These are phyloP conservation scores for Chaetomiaceae sp. DNA, from an alignment of 2,329 filamentous ascomycete genomes.

Conservation along the genomic window DNA sequence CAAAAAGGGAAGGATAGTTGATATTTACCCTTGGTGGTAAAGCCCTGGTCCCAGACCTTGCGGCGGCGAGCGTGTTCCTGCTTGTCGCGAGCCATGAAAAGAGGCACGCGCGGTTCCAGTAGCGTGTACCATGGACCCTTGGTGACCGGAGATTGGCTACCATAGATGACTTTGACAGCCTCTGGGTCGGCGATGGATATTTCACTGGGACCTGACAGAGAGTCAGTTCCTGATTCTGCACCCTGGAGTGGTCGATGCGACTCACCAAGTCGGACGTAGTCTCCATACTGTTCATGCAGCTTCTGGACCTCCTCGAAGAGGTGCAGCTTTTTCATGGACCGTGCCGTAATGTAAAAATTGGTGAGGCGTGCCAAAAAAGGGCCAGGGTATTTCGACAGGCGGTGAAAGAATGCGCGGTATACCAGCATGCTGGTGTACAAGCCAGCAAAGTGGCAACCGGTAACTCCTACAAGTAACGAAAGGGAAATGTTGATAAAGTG, in stretches of 20 bases:
- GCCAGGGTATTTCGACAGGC: slow-evolving; percentile 14
- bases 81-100: slow-evolving; percentile 33
- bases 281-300: slow-evolving; percentile 23
- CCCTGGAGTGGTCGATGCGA: neutral
- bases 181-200: slow-evolving; percentile 32
- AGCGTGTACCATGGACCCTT: slow-evolving; percentile 36
- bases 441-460: slow-evolving; percentile 9
- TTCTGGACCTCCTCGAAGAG: slow-evolving; percentile 25
- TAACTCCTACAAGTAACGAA: neutral
- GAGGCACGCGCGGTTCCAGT: slow-evolving; percentile 28
- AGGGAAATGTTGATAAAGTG: neutral
- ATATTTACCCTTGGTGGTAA: slow-evolving; percentile 27
- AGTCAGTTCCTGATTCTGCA: neutral
- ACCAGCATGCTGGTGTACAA: slow-evolving; percentile 25
- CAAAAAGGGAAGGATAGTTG: neutral
- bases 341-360: slow-evolving; percentile 22
- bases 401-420: slow-evolving; percentile 24
- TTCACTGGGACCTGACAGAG: slow-evolving; percentile 28
- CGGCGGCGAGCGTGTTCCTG: slow-evolving; percentile 31
- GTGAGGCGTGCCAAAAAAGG: slow-evolving; percentile 20
- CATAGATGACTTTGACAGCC: slow-evolving; percentile 30
- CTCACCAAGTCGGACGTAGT: slow-evolving; percentile 25
- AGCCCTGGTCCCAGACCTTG: slow-evolving; percentile 34
- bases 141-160: slow-evolving; percentile 28
- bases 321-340: slow-evolving; percentile 22